Conservation (phyloP, 2,329 filamentous ascomycete genomes). For the Paecilomyces dactylethromorphus region DNA sequence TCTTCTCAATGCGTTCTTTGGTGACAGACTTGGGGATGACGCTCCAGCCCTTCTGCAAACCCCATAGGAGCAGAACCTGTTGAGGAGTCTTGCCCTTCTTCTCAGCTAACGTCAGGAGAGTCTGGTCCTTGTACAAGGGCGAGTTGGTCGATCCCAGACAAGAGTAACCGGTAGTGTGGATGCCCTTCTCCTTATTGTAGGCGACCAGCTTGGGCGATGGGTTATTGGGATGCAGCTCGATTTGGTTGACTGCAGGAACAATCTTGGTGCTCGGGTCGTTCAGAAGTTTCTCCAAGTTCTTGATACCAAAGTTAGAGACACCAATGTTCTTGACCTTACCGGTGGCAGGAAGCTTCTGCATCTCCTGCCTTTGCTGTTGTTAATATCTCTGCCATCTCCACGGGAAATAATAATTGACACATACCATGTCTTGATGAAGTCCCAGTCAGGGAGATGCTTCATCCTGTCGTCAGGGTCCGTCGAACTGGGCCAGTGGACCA, state of each 20-base stretch:
- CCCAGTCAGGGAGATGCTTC: slow-evolving; percentile 70
- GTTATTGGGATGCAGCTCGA: slow-evolving; percentile 59
- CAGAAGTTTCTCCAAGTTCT: slow-evolving; percentile 71
- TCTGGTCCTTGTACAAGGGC: slow-evolving; percentile 48
- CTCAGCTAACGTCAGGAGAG: slow-evolving; percentile 47
- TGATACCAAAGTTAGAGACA: slow-evolving; percentile 79
- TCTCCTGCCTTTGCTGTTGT: slow-evolving; percentile 52
- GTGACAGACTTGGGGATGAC: slow-evolving; percentile 84
- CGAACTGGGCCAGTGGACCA: slow-evolving; percentile 61
- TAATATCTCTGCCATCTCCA: slow-evolving; percentile 62
- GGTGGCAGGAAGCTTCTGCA: slow-evolving; percentile 40
- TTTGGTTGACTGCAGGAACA: slow-evolving; percentile 47
- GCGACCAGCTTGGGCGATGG: slow-evolving; percentile 54
- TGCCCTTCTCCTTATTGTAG: slow-evolving; percentile 47
- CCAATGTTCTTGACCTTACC: slow-evolving; percentile 72
- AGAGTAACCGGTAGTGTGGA: slow-evolving; percentile 51
- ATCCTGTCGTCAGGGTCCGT: slow-evolving; percentile 44
- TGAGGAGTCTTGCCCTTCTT: slow-evolving; percentile 51
- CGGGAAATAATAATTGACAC: slow-evolving; percentile 49
- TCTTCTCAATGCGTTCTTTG: slow-evolving; percentile 64
- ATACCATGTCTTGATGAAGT: slow-evolving; percentile 71
- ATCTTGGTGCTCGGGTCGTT: slow-evolving; percentile 54
- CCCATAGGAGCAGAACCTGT: slow-evolving; percentile 61
- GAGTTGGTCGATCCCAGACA: slow-evolving; percentile 51
- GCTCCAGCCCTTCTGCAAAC: slow-evolving; percentile 70